phyloP scores from a whole-genome alignment of 176 grass and related monocot genomes.

The Musa beccarii region DNA sequence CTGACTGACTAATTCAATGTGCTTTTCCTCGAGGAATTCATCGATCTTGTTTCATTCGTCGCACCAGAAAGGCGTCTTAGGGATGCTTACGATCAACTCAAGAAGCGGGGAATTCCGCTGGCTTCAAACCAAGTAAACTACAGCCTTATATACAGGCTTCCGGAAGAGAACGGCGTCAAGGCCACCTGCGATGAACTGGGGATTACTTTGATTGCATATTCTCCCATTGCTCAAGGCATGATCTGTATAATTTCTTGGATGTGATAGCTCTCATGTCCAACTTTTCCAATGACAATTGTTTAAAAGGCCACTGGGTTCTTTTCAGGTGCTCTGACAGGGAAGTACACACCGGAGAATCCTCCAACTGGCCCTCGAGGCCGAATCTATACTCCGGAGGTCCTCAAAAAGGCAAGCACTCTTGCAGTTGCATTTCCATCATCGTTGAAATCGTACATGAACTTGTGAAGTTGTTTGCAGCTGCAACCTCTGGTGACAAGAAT shows the following conservation, averaged over 20 bases:
- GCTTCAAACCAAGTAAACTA: conserved; percentile 75
- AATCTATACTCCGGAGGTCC: conserved; percentile 58
- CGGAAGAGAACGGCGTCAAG: conserved; percentile 65
- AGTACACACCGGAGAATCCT: conserved; percentile 60
- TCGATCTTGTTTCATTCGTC: not conserved
- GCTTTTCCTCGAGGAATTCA: not conserved
- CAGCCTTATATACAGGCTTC: conserved; percentile 60
- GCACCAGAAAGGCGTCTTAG: conserved; percentile 47
- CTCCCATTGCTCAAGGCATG: conserved; percentile 62
- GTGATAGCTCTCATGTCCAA: not conserved
- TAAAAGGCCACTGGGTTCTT: not conserved
- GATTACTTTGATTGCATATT: conserved; percentile 68
- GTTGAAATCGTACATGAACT: conserved; percentile 10
- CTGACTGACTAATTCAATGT: not conserved
- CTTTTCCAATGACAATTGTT: not conserved
- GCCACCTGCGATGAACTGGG: conserved; percentile 60
- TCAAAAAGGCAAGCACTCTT: conserved; percentile 35
- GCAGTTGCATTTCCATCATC: not conserved
- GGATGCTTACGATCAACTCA: conserved; percentile 52
- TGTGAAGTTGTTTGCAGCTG: conserved; percentile 39
- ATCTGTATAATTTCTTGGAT: not conserved
- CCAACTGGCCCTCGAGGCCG: conserved; percentile 51
- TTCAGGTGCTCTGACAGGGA: conserved; percentile 60
- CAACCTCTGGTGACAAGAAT: conserved; percentile 82
- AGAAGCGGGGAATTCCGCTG: conserved; percentile 63